These are phyloP conservation scores for Penicillium lividum DNA, from an alignment of 495 filamentous ascomycete species.

Conservation along the genomic window DNA sequence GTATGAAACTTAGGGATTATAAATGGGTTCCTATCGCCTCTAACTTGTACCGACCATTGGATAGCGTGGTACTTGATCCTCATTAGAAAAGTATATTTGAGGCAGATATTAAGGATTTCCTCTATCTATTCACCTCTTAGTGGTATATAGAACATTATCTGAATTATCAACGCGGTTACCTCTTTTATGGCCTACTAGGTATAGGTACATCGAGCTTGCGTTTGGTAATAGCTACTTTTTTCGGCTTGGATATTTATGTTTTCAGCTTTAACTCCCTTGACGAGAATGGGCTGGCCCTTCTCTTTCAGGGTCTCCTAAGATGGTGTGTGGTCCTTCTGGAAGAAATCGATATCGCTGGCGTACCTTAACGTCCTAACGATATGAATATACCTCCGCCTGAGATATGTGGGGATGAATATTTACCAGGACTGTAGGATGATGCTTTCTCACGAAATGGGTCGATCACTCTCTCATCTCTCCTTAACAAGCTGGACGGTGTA, in stretches of 20 bases:
- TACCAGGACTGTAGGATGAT: not conserved
- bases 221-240: slow-evolving; percentile 60
- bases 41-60: slow-evolving; percentile 58
- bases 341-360: slow-evolving; percentile 34
- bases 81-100: slow-evolving; percentile 37
- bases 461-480: slow-evolving; percentile 64
- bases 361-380: not conserved
- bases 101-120: slow-evolving; percentile 19
- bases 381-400: not conserved
- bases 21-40: not conserved
- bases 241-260: slow-evolving; percentile 62
- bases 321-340: slow-evolving; percentile 39
- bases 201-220: slow-evolving; percentile 67
- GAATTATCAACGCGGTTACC: slow-evolving; percentile 62
- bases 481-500: slow-evolving; percentile 86
- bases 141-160: slow-evolving; percentile 57
- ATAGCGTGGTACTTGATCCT: slow-evolving; percentile 57
- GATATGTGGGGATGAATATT: not conserved
- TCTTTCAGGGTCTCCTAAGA: slow-evolving; percentile 56
- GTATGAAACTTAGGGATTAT: not conserved
- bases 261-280: slow-evolving; percentile 28
- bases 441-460: slow-evolving; percentile 39
- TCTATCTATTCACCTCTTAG: slow-evolving; percentile 11
- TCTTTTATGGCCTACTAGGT: slow-evolving; percentile 69
- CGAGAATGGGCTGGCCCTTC: slow-evolving; percentile 62